These are phyloP conservation scores for Aspergillus fumigatiaffinis DNA, from an alignment of 2,329 filamentous ascomycete genomes.

Conservation along the genomic window DNA sequence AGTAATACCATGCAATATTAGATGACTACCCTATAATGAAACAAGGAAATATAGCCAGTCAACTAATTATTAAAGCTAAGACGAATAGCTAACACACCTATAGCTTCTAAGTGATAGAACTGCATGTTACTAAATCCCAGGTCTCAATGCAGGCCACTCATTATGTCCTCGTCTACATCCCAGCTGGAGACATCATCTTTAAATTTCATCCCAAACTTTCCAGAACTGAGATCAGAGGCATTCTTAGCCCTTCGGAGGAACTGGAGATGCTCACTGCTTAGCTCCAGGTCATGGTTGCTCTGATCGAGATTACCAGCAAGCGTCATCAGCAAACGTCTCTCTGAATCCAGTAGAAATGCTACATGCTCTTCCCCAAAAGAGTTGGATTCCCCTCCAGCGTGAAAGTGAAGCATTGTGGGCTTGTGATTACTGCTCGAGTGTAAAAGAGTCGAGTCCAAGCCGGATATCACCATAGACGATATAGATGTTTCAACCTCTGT, in stretches of 20 bases:
- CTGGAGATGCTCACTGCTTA: slow-evolving; percentile 58
- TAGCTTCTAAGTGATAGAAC: not conserved
- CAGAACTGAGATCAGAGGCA: slow-evolving; percentile 17
- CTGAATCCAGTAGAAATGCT: slow-evolving; percentile 44
- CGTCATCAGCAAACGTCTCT: slow-evolving; percentile 48
- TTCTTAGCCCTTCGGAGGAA: slow-evolving; percentile 47
- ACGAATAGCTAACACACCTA: not conserved
- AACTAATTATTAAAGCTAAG: not conserved
- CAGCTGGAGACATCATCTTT: slow-evolving; percentile 14
- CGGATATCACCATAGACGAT: slow-evolving; percentile 46
- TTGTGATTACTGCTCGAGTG: slow-evolving; percentile 35
- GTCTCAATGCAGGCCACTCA: slow-evolving; percentile 31
- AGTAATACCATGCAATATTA: too few relatives aligned
- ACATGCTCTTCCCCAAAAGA: slow-evolving; percentile 35
- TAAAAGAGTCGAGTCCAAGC: slow-evolving; percentile 50
- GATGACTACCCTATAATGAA: not conserved
- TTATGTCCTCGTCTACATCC: slow-evolving; percentile 39
- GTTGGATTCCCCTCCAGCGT: slow-evolving; percentile 28
- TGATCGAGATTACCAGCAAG: slow-evolving; percentile 52
- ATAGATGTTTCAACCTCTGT: slow-evolving; percentile 33
- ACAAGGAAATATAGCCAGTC: not conserved
- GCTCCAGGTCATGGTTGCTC: slow-evolving; percentile 52
- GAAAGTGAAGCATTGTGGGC: slow-evolving; percentile 53
- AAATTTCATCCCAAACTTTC: slow-evolving; percentile 13
- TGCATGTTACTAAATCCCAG: not conserved